Evolutionary conservation across 352 stramenopile genomes (phyloP), one percentile per base, ranked within the genome.

Genomic region (Phytopythium kandeliae): DNA sequence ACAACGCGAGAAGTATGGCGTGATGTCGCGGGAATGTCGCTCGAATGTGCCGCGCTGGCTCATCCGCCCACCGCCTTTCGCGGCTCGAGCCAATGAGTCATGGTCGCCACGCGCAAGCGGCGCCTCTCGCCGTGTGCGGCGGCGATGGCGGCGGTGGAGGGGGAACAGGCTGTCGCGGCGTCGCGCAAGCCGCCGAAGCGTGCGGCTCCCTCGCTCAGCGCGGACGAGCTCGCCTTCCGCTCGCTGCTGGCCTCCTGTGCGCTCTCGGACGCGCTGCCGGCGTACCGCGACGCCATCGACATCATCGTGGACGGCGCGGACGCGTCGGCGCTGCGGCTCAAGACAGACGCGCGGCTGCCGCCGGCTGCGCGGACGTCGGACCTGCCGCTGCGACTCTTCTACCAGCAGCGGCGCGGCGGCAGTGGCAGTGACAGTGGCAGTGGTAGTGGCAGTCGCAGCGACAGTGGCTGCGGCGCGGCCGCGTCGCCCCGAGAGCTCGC

Each of bases 351-450:
- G 17, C 40, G 48, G 2, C 24, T 61, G 4, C 25, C 22, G 0
- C 17, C 36, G 8, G 44, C 33, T 28, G 48, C 33, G 21, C 49
- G 44, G 16, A 61, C 48, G 37, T 57, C 37, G 9, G 52, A 64
- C 42, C 21, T 64, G 19, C 52, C 57, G 13, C 36, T 64, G 34
- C 51, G 50, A 4, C 21, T 64, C 5, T 64, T 61, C 47, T 43
- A 53, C 57, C 43, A 55, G 44, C 51, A 42, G 11, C 17, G 26
- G 6, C 33, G 40, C 10, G 2, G n/a, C 9, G 3, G 38, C n/a
- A 16, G 36, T 48, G 3, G 51, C 33, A 17, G 17, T 4, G 3
- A 36, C 38, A 19, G 51, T 31, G 15, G 36, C 30, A 28, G n/a
- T n/a, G n/a, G n/a, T n/a, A n/a, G n/a, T n/a, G n/a, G n/a, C n/a